These are phyloP conservation scores for Micractinium sp. DNA, from an alignment of 139 green algal genomes.

Conservation along the genomic window DNA sequence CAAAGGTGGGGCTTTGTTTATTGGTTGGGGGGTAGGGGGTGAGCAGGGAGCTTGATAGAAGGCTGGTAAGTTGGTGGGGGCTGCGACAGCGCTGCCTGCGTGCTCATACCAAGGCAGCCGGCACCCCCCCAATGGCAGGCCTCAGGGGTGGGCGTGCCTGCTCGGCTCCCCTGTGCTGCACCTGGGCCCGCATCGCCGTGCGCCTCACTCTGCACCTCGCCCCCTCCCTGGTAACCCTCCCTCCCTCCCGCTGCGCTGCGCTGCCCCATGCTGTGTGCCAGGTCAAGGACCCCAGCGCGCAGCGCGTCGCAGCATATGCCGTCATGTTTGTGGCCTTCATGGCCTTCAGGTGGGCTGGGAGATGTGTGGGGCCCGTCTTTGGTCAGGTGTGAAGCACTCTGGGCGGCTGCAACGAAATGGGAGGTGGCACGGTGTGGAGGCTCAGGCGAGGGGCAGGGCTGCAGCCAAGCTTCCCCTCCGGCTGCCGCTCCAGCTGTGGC, in stretches of 20 bases:
- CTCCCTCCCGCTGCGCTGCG: no score
- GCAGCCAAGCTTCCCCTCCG: neutral
- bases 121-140: neutral
- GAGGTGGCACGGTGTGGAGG: no score
- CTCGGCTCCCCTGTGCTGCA: neutral
- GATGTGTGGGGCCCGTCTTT: no score
- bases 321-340: constrained; percentile 1
- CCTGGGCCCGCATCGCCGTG: neutral
- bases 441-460: no score
- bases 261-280: neutral
- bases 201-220: neutral
- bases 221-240: neutral
- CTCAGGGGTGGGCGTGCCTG: neutral
- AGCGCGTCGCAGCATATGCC: constrained; percentile 14
- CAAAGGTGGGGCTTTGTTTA: constrained; percentile 1
- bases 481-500: neutral
- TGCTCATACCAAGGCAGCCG: neutral
- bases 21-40: no score
- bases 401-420: no score
- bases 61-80: no score
- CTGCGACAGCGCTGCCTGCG: neutral
- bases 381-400: no score
- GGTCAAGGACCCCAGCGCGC: constrained; percentile 15
- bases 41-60: no score
- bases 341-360: neutral